Percentiles rank a stretch among this genome's conserved stretches.
phyloP scores from a whole-genome alignment of 768 basidiomycete species.

The Termitomyces heimii region DNA sequence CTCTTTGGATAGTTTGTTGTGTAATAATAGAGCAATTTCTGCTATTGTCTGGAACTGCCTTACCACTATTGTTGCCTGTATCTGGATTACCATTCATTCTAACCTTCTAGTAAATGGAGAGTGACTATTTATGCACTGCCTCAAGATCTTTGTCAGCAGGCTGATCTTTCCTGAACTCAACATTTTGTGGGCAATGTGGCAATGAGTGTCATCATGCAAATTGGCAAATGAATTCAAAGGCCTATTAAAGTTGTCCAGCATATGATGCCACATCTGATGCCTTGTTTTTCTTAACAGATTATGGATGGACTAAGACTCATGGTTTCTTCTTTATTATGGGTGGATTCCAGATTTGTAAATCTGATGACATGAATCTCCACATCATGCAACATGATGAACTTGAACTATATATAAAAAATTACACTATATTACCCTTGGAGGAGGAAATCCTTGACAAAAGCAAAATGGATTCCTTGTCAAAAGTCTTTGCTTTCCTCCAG shows the following conservation, averaged over 20 bases:
- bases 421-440: conserved; percentile 4
- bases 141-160: conserved; percentile 1
- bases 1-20: no score
- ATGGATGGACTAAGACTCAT: conserved; percentile 1
- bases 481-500: conserved; percentile 18
- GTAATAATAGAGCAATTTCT: no score
- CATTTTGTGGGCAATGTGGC: conserved; percentile 13
- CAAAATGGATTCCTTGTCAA: conserved; percentile 21
- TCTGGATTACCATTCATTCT: conserved; percentile 15
- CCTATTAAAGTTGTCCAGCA: neutral
- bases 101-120: conserved; percentile 13
- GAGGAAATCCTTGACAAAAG: conserved; percentile 19
- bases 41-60: conserved; percentile 21
- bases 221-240: conserved; percentile 10
- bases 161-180: conserved; percentile 17
- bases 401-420: neutral
- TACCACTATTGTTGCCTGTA: neutral
- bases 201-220: conserved; percentile 12
- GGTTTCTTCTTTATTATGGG: conserved; percentile 21
- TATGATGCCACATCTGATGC: no score
- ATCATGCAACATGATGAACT: conserved; percentile 1
- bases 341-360: conserved; percentile 15
- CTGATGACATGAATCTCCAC: neutral
- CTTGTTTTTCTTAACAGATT: no score
- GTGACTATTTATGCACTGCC: neutral